A percentile compares a stretch with the other conserved stretches of the same genome.
Evolutionary conservation across 1,284 basidiomycete species (phyloP).

Genomic region (Ustilago cynodontis): DNA sequence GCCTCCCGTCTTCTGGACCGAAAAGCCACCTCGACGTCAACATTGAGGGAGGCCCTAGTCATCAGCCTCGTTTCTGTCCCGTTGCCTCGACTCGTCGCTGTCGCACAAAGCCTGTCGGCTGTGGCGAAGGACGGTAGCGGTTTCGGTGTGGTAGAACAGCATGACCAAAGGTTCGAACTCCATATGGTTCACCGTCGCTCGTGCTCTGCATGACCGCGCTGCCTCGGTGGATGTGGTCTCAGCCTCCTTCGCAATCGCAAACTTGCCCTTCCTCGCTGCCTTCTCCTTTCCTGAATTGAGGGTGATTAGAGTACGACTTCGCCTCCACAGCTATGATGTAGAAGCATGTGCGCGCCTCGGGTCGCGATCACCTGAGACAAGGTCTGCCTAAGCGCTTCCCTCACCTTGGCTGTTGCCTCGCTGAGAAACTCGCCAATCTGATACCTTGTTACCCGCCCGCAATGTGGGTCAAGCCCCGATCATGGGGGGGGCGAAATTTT

Average conservation of each 20-base stretch:
- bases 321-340: not conserved
- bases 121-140: too few relatives aligned
- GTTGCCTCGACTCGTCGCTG: too few relatives aligned
- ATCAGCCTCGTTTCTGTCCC: too few relatives aligned
- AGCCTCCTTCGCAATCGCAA: constrained; percentile 11
- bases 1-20: not conserved
- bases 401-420: not conserved
- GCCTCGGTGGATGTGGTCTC: constrained; percentile 16
- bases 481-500: too few relatives aligned
- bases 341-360: constrained; percentile 2
- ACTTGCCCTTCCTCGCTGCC: not conserved
- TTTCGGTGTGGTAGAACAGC: too few relatives aligned
- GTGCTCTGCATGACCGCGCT: not conserved
- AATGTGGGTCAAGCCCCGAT: not conserved
- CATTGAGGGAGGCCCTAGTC: too few relatives aligned
- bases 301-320: too few relatives aligned
- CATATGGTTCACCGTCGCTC: not conserved
- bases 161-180: not conserved
- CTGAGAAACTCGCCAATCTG: constrained; percentile 5
- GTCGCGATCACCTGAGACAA: constrained; percentile 13
- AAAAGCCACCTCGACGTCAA: not conserved
- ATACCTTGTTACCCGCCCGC: not conserved
- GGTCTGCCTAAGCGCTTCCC: constrained; percentile 7
- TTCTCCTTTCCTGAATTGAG: too few relatives aligned
- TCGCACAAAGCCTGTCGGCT: too few relatives aligned